These are phyloP conservation scores for Plectranthus barbatus DNA, from an alignment of 257 asterid species.

Conservation along the genomic window DNA sequence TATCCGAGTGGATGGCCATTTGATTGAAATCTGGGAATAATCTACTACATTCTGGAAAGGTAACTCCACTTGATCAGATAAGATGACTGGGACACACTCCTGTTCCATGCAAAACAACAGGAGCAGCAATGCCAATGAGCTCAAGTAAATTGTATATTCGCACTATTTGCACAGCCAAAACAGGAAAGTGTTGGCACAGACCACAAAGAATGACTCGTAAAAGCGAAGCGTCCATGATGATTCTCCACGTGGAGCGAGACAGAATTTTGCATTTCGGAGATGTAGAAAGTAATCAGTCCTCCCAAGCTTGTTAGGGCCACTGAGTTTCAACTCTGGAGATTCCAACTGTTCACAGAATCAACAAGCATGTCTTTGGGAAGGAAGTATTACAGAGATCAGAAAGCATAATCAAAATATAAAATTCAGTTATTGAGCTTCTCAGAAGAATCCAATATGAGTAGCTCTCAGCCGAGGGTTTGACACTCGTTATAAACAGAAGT, in stretches of 20 bases:
- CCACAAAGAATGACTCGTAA: constrained; percentile 96
- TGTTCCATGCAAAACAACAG: constrained; percentile 29
- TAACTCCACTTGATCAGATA: constrained; percentile 82
- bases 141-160: not conserved
- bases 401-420: not conserved
- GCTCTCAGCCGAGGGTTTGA: not conserved
- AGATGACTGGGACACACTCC: constrained; percentile 92
- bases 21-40: constrained; percentile 69
- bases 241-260: constrained; percentile 96
- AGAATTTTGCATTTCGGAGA: constrained; percentile 87
- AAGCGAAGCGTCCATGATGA: constrained; percentile 99
- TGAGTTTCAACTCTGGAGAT: constrained; percentile 95
- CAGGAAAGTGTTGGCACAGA: constrained; percentile 20
- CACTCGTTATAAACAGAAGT: not conserved
- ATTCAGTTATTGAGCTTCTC: not conserved
- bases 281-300: constrained; percentile 74
- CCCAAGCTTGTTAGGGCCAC: constrained; percentile 83
- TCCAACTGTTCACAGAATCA: constrained; percentile 88
- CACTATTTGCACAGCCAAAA: not conserved
- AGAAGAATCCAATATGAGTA: not conserved
- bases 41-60: constrained; percentile 80
- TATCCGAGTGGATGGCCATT: constrained; percentile 79
- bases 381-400: constrained; percentile 15
- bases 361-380: constrained; percentile 32
- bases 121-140: constrained; percentile 11